Percentiles rank a stretch among this genome's conserved stretches.
Conservation (phyloP, 1,284 basidiomycete genomes). For the Ganoderma resinaceum region DNA sequence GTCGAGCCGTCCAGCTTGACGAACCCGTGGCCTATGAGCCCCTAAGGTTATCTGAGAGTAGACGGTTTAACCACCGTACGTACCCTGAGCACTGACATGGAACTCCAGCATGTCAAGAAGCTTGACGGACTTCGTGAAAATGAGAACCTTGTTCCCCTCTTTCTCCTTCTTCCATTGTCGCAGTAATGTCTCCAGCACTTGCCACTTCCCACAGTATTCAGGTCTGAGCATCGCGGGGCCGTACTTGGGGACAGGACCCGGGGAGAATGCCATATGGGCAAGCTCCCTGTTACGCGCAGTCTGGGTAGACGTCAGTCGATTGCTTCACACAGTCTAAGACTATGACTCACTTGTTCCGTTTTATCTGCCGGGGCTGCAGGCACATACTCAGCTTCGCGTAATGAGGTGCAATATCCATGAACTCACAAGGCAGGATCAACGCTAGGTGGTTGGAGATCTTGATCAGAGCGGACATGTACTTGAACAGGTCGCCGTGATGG, state of each 20-base stretch:
- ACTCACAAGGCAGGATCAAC: conserved; percentile 76
- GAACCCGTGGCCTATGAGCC: conserved; percentile 61
- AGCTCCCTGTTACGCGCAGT: conserved; percentile 65
- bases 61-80: conserved; percentile 15
- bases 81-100: conserved; percentile 66
- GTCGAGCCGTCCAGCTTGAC: conserved; percentile 78
- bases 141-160: conserved; percentile 80
- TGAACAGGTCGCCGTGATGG: conserved; percentile 68
- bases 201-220: conserved; percentile 86
- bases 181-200: conserved; percentile 75
- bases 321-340: background rate
- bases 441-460: conserved; percentile 88
- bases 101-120: conserved; percentile 81
- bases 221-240: conserved; percentile 65
- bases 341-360: conserved; percentile 60
- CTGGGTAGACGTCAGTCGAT: conserved; percentile 41
- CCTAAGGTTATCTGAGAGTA: background rate
- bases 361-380: conserved; percentile 63
- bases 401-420: background rate
- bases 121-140: conserved; percentile 89
- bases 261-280: conserved; percentile 61
- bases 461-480: conserved; percentile 79
- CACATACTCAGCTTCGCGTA: background rate
- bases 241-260: conserved; percentile 62
- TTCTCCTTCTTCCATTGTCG: conserved; percentile 70